These are phyloP conservation scores for Psilocybe cyanescens DNA, from an alignment of 768 basidiomycete species.

Conservation along the genomic window DNA sequence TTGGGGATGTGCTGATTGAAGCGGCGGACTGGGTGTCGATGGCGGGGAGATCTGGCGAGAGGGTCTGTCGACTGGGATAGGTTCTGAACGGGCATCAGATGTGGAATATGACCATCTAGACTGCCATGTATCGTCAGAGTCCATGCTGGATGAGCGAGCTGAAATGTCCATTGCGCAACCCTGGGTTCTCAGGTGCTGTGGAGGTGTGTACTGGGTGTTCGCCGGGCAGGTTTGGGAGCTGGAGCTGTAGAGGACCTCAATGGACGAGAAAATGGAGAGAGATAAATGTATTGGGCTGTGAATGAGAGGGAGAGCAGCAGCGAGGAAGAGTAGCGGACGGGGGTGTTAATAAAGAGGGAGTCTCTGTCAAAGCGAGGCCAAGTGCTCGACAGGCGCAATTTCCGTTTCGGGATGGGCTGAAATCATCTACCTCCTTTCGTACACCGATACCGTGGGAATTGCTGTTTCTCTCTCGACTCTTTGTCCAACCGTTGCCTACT, in stretches of 20 bases:
- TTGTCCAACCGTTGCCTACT: slow-evolving; percentile 6
- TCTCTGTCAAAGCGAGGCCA: slow-evolving; percentile 20
- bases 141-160: slow-evolving; percentile 8
- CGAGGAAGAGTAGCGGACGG: slow-evolving; percentile 8
- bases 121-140: slow-evolving; percentile 13
- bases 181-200: slow-evolving; percentile 17
- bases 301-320: slow-evolving; percentile 15
- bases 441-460: slow-evolving; percentile 21
- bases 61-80: slow-evolving; percentile 9
- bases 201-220: not conserved
- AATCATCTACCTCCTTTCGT: slow-evolving; percentile 22
- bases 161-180: slow-evolving; percentile 2
- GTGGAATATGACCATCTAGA: slow-evolving; percentile 22
- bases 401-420: slow-evolving; percentile 28
- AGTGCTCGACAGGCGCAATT: slow-evolving; percentile 37
- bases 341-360: slow-evolving; percentile 12
- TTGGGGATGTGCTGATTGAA: slow-evolving; percentile 21
- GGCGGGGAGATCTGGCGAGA: slow-evolving; percentile 1
- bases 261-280: slow-evolving; percentile 11
- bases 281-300: slow-evolving; percentile 9
- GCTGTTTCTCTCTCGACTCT: not conserved
- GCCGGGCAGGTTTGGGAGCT: not conserved
- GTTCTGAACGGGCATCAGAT: slow-evolving; percentile 25
- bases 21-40: slow-evolving; percentile 25
- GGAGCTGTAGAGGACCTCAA: slow-evolving; percentile 7